Evolutionary conservation across 495 filamentous ascomycete genomes (phyloP), one percentile per base, ranked within the genome.

Genomic region (Aspergillus cavernicola): DNA sequence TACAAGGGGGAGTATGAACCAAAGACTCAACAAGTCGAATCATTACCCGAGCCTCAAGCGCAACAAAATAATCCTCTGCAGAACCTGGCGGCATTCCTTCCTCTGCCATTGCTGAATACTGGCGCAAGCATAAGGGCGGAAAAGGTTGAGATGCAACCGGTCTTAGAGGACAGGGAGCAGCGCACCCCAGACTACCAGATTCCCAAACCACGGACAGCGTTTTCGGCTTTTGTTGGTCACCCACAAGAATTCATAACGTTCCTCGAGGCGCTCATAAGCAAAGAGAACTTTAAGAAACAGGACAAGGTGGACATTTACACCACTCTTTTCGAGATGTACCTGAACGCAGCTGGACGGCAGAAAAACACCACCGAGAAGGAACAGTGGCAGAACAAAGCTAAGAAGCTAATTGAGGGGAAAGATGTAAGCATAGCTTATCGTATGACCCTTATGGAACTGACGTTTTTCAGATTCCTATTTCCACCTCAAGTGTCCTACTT

Each of bases 261-360:
- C 62, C 73, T 98, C 1, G 93, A 98, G 72, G 87, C 87, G 19
- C 92, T 85, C 46, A 80, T 88, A 6, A 78, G 82, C 52, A 80
- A 86, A 55, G 78, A 85, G 6, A 69, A 81, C 19, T 68, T 93
- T 4, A 83, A 80, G 20, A 74, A 88, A 43, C 73, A 80, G 44
- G 88, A 96, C 58, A 87, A 84, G 59, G 76, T 82, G 6, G 95
- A 97, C 66, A 82, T 98, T 35, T 92, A 92, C 67, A 97, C 93
- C 1, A 96, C 93, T 0, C 69, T 98, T 24, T 97, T 98, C 65
- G 93, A 98, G 64, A 96, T 97, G 84, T 98, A 97, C 66, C 77
- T 98, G 18, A 88, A 96, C 59, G 89, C 88, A 50, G 87, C 91
- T 35, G 87, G 81, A 58, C 76, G 82, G n/a, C 85, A 84, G 60